Evolutionary conservation across 768 basidiomycete species (phyloP).

Genomic region (Royoungia palumana): DNA sequence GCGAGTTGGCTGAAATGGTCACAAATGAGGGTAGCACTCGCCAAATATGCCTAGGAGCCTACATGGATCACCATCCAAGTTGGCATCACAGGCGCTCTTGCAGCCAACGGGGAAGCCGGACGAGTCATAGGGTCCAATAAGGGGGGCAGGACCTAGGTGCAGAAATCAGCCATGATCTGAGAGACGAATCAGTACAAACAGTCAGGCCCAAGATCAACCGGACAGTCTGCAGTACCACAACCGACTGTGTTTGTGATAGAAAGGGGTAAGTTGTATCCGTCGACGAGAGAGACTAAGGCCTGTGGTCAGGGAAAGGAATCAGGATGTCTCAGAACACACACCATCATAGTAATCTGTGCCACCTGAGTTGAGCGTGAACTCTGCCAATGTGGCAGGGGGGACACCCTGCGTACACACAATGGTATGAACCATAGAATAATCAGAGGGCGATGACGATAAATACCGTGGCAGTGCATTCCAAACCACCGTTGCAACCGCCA

Average conservation of each 20-base stretch:
- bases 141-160: slow-evolving; percentile 42
- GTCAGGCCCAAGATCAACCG: slow-evolving; percentile 57
- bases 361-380: slow-evolving; percentile 54
- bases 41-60: neutral
- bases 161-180: neutral
- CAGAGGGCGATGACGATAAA: neutral
- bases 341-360: slow-evolving; percentile 60
- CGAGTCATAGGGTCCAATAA: slow-evolving; percentile 52
- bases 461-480: slow-evolving; percentile 55
- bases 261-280: slow-evolving; percentile 63
- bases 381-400: slow-evolving; percentile 68
- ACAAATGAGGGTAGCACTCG: neutral
- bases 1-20: slow-evolving; percentile 44
- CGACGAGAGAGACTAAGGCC: slow-evolving; percentile 55
- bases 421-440: neutral
- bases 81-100: slow-evolving; percentile 52
- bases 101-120: slow-evolving; percentile 59
- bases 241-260: slow-evolving; percentile 53
- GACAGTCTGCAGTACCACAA: slow-evolving; percentile 54
- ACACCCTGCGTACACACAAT: slow-evolving; percentile 44
- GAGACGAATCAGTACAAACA: slow-evolving; percentile 37
- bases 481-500: slow-evolving; percentile 70
- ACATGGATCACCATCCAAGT: slow-evolving; percentile 35
- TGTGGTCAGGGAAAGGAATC: neutral
- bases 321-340: slow-evolving; percentile 21